These are phyloP conservation scores for Cladorrhinum sp. DNA, from an alignment of 2,329 filamentous ascomycete genomes.

Conservation along the genomic window DNA sequence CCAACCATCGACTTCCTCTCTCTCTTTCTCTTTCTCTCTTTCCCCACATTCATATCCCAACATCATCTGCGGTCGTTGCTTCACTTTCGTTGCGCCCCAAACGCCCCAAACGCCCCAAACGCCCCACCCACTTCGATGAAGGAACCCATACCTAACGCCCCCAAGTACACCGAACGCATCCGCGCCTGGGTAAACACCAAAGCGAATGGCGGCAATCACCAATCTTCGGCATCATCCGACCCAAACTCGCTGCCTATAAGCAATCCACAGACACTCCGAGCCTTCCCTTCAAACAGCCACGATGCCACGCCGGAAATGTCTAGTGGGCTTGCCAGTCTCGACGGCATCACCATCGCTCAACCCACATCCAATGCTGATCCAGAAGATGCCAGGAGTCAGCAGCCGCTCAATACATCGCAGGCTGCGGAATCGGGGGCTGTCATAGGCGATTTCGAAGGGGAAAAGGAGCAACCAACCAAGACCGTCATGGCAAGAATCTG, in stretches of 20 bases:
- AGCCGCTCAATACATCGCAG: conserved; percentile 45
- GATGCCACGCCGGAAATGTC: conserved; percentile 12
- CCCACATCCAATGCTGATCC: conserved; percentile 22
- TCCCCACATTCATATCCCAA: not conserved
- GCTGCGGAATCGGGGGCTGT: conserved; percentile 56
- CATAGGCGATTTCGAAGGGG: conserved; percentile 39
- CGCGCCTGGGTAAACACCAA: conserved; percentile 53
- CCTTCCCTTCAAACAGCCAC: conserved; percentile 25
- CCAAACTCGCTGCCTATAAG: conserved; percentile 41
- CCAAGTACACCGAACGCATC: conserved; percentile 52
- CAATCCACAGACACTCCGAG: conserved; percentile 28
- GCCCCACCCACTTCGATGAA: conserved; percentile 52
- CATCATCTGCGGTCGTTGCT: not conserved
- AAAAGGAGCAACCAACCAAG: conserved; percentile 19
- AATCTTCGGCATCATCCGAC: conserved; percentile 39
- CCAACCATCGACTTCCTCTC: not conserved
- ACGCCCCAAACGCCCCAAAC: too few relatives aligned
- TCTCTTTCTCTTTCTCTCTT: not conserved
- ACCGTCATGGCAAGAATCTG: conserved; percentile 36
- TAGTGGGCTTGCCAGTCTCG: conserved; percentile 2
- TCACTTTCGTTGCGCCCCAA: not conserved
- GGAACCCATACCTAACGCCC: conserved; percentile 53
- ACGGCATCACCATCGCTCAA: conserved; percentile 16
- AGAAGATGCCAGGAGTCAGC: conserved; percentile 22
- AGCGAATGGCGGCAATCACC: conserved; percentile 50